A percentile compares a stretch with the other conserved stretches of the same genome.
Conservation (phyloP, 2,329 filamentous ascomycete genomes). For the Sporothrix curviconia region DNA sequence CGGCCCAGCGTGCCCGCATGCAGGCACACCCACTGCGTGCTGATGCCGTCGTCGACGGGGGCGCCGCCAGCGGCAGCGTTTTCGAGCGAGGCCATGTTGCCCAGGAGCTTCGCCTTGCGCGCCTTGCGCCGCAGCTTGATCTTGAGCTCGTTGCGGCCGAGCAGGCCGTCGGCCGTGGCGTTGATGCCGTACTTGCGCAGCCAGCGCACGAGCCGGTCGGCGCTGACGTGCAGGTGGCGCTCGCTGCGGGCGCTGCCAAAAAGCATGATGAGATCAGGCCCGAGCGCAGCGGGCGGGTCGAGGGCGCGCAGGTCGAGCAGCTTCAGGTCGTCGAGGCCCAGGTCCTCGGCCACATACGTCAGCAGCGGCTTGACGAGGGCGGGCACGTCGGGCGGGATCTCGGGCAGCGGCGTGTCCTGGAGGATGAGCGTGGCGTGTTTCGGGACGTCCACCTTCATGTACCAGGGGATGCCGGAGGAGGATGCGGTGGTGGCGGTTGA, state of each 20-base stretch:
- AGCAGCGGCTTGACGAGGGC: slow-evolving; percentile 65
- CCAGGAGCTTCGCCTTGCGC: slow-evolving; percentile 73
- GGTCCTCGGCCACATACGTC: slow-evolving; percentile 71
- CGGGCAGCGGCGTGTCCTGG: slow-evolving; percentile 40
- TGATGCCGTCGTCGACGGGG: slow-evolving; percentile 73
- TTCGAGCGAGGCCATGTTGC: slow-evolving; percentile 50
- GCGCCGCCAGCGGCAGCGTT: slow-evolving; percentile 24
- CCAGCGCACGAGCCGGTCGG: slow-evolving; percentile 85
- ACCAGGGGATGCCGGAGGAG: slow-evolving; percentile 52
- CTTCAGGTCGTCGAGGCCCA: slow-evolving; percentile 75
- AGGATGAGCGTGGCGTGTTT: slow-evolving; percentile 44
- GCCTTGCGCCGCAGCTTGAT: slow-evolving; percentile 75
- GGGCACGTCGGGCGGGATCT: slow-evolving; percentile 62
- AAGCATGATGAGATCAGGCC: slow-evolving; percentile 85
- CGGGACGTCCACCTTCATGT: slow-evolving; percentile 66
- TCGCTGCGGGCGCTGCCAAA: slow-evolving; percentile 87
- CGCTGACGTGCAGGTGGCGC: slow-evolving; percentile 85
- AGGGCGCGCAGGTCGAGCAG: slow-evolving; percentile 78
- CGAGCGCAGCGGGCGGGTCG: slow-evolving; percentile 80
- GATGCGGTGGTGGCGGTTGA: not conserved
- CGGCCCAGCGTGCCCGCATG: slow-evolving; percentile 68
- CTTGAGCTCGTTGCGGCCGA: slow-evolving; percentile 87
- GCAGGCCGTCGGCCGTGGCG: slow-evolving; percentile 76
- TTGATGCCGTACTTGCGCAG: slow-evolving; percentile 66
- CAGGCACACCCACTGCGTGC: slow-evolving; percentile 93